Evolutionary conservation across 345 rosid species (phyloP).

Genomic region (Brassica rapa): DNA sequence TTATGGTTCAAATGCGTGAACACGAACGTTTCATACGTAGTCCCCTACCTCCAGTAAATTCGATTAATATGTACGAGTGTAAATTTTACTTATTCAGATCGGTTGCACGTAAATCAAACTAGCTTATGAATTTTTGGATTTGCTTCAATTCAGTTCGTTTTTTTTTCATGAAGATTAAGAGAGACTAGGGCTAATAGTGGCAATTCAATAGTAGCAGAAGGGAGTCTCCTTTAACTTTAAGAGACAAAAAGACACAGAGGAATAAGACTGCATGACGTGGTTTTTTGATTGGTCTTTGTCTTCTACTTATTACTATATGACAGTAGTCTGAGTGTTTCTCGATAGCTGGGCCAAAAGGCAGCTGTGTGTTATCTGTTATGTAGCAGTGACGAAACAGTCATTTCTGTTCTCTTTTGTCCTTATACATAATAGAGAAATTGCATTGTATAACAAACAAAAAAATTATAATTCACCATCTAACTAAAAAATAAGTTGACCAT

Average conservation of each 20-base stretch:
- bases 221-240: background rate
- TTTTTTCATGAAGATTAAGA: background rate
- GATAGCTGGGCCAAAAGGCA: conserved; percentile 21
- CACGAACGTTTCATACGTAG: background rate
- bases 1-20: background rate
- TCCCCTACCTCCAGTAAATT: background rate
- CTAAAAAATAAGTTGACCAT: too few relatives aligned
- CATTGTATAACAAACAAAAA: too few relatives aligned
- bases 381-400: conserved; percentile 16
- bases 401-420: conserved; percentile 21
- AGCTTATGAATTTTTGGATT: background rate
- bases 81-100: background rate
- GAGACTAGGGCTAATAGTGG: background rate
- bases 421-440: background rate
- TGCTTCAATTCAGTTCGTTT: background rate
- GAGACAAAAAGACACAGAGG: conserved; percentile 1
- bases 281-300: conserved; percentile 20
- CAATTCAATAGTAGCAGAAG: background rate
- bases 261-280: conserved; percentile 6
- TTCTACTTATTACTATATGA: conserved; percentile 2
- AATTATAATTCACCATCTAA: too few relatives aligned
- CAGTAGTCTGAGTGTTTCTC: background rate
- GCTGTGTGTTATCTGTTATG: conserved; percentile 24
- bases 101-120: background rate
- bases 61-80: background rate